Evolutionary conservation across 768 basidiomycete genomes (phyloP).

Genomic region (Xerocomellus amylosporus): DNA sequence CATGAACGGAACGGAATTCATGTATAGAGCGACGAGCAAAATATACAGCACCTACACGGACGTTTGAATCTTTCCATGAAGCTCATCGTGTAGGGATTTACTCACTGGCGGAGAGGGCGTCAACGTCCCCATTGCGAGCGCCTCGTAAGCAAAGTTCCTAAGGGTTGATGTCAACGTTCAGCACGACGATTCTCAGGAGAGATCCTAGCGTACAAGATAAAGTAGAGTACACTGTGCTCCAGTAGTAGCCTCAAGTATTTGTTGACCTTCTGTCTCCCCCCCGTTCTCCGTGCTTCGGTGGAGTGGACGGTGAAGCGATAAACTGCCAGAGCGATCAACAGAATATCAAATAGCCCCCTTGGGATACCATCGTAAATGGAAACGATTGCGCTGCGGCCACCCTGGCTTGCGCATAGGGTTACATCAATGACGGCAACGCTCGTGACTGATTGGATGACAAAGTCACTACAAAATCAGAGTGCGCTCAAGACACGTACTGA

Average conservation of each 20-base stretch:
- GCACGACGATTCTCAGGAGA: background rate
- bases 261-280: constrained; percentile 4
- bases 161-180: background rate
- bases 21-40: background rate
- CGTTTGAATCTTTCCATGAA: background rate
- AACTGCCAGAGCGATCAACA: constrained; percentile 3
- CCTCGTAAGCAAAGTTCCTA: constrained; percentile 4
- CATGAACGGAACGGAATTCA: constrained; percentile 1
- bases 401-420: background rate
- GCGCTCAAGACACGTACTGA: background rate
- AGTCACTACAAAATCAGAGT: background rate
- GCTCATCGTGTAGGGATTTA: background rate
- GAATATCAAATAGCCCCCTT: background rate
- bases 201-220: constrained; percentile 5
- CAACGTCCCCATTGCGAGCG: background rate
- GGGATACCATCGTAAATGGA: background rate
- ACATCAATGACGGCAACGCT: background rate
- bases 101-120: background rate
- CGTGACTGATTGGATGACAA: background rate
- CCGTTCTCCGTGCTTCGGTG: background rate
- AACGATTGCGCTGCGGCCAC: background rate
- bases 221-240: constrained; percentile 9
- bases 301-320: constrained; percentile 9
- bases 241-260: constrained; percentile 11
- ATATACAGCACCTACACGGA: background rate